Evolutionary conservation across 2,329 filamentous ascomycete genomes (phyloP), one percentile per base, ranked within the genome.

Genomic region (Claviceps digitariae): DNA sequence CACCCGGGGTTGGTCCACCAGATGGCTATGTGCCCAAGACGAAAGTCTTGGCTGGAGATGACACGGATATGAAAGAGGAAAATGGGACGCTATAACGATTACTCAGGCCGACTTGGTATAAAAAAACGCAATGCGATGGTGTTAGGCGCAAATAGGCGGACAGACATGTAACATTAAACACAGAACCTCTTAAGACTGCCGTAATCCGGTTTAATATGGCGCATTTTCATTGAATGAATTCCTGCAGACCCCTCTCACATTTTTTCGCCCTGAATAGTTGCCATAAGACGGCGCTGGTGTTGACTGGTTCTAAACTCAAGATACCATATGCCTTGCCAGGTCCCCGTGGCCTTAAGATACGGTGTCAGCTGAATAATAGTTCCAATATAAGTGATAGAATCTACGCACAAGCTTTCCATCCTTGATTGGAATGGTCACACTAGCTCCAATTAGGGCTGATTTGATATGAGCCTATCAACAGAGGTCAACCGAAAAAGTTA

Each of bases 291-390:
- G 63, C 93, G 79, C 58, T 81, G 75, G 69, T 96, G 90, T 69
- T 81, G 88, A 60, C 74, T 74, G 10, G 75, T 78, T 54, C 91
- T 78, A 67, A 97, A 97, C 70, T 97, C 93, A 58, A 96, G 72
- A 68, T 94, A 95, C 87, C 88, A 97, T 55, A 97, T 91, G 0
- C 93, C 82, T 63, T 93, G 87, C 87, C 87, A 91, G 4, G 81
- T 85, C 23, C 82, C 82, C 13, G 78, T 79, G 23, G 76, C 76
- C 75, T 79, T 12, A n/a, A 31, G 29, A 8, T 31, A 46, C 50
- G 40, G 34, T 50, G 41, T 53, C 34, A 50, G 43, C 20, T 44
- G 2, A 15, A 45, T 36, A 1, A 9, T 36, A 3, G 25, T 45
- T 7, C 2, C 15, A 46, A 25, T 13, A 15, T 1, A 12, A 7